Base-by-base conservation (phyloP, 495 filamentous ascomycete genomes). In the Penicillium soppii region DNA sequence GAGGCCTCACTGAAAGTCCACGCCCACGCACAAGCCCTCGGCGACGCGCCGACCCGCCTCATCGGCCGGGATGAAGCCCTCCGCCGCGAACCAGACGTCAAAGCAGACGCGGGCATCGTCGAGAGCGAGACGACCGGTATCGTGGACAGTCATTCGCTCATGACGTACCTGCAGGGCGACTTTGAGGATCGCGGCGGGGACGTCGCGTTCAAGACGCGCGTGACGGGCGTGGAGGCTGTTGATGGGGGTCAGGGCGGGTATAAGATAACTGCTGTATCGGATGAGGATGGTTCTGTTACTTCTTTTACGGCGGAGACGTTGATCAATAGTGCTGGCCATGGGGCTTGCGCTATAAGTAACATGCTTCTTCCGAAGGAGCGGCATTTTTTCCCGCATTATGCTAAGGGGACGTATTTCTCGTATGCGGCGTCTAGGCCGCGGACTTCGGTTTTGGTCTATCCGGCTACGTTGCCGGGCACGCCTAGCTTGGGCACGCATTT, bases 401-500 rank as follows among this genome's bases (percentile, higher is more conserved):
- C 92, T 22, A 98, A 97, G 72, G 94, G 94, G 0, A 91, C 90
- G 9, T 98, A 98, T 73, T 97, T 92, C 73, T 90, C 88, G 26
- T 96, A 96, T 71, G 67, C 77, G 2, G 70, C 82, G 0, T 80
- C 85, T 3, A 58, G 54, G 0, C 92, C 90, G 5, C 75, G 72
- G 12, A 86, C 95, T 2, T 71, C 65, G 7, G 92, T 87, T 1
- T 81, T 97, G 3, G 71, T 98, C 17, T 98, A 98, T 62, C 94
- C 94, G 2, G 90, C 85, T 0, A 90, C 91, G 0, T 66, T 86
- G 7, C 87, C 89, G 0, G 91, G 92, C 10, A 79, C 84, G 32
- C 92, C 81, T 37, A 94, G 94, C 0, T 76, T 98, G 7, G 94
- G 94, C 35, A 97, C 94, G 1, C 94, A 98, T 70, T 72, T 98